Conservation (phyloP, 345 rosid genomes). For the Dipteronia dyeriana region DNA sequence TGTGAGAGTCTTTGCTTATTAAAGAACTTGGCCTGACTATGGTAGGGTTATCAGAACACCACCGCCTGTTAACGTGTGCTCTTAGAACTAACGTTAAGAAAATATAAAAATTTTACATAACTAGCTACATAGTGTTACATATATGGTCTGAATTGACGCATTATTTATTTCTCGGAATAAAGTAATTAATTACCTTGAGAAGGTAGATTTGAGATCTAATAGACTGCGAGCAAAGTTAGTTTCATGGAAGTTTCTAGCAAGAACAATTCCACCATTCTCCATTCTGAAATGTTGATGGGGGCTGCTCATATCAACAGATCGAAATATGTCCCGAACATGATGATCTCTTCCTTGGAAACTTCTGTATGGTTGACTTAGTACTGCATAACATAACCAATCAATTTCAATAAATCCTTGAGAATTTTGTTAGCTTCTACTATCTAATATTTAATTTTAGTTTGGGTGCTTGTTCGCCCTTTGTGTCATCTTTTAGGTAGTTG, state of each 20-base stretch:
- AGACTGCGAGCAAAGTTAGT: slow-evolving; percentile 13
- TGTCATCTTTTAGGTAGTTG: too few species aligned
- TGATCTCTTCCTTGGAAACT: slow-evolving; percentile 29
- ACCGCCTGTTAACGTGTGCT: background rate
- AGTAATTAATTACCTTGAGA: slow-evolving; percentile 29
- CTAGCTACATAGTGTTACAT: too few species aligned
- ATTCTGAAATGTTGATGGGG: slow-evolving; percentile 41
- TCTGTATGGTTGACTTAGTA: slow-evolving; percentile 31
- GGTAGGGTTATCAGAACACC: background rate
- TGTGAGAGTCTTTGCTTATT: slow-evolving; percentile 16
- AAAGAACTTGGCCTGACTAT: background rate
- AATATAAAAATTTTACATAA: too few species aligned
- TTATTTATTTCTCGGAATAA: too few species aligned
- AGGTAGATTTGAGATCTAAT: slow-evolving; percentile 19
- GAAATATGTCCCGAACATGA: slow-evolving; percentile 17
- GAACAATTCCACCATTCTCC: slow-evolving; percentile 45
- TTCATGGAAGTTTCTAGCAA: slow-evolving; percentile 24
- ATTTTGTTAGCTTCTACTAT: background rate
- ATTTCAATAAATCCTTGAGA: background rate
- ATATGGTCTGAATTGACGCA: background rate
- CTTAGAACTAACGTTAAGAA: too few species aligned
- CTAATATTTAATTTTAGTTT: too few species aligned
- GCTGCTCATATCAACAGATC: slow-evolving; percentile 8
- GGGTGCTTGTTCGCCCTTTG: too few species aligned
- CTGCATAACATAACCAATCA: slow-evolving; percentile 21